phyloP scores from a whole-genome alignment of 2,329 filamentous ascomycete genomes.

The Raffaelea albimanens region DNA sequence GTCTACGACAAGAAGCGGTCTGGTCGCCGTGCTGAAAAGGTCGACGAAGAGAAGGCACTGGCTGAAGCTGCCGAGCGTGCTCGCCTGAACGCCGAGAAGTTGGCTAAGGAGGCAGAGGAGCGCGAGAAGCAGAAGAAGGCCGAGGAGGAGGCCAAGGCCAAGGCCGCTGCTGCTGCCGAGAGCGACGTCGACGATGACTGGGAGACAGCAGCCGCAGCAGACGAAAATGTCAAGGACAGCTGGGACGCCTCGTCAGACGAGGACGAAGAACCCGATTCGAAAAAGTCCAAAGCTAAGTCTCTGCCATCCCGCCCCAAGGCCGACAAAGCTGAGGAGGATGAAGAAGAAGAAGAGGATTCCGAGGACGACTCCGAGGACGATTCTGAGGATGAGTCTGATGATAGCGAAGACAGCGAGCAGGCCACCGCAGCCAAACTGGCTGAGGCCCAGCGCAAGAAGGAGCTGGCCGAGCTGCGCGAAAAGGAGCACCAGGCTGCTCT shows the following conservation, averaged over 20 bases:
- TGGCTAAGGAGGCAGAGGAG: conserved; percentile 51
- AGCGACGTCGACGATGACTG: conserved; percentile 72
- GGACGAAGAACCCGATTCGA: conserved; percentile 43
- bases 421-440: conserved; percentile 63
- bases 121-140: conserved; percentile 46
- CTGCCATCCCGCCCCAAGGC: conserved; percentile 23
- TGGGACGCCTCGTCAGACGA: conserved; percentile 85
- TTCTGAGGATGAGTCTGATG: conserved; percentile 36
- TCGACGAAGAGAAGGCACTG: conserved; percentile 68
- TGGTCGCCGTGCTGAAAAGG: conserved; percentile 46
- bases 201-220: conserved; percentile 71
- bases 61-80: conserved; percentile 71
- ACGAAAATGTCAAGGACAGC: conserved; percentile 75
- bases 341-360: conserved; percentile 10
- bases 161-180: conserved; percentile 39
- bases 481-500: conserved; percentile 86
- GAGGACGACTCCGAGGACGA: conserved; percentile 22
- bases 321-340: conserved; percentile 21
- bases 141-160: conserved; percentile 42
- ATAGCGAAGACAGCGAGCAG: conserved; percentile 62
- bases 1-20: conserved; percentile 64
- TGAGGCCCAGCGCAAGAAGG: conserved; percentile 70
- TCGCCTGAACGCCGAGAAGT: conserved; percentile 56
- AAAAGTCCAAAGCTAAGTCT: conserved; percentile 10
- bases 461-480: conserved; percentile 79